These are phyloP conservation scores for Blastobotrys muscicola DNA, from an alignment of 805 yeast species.

Conservation along the genomic window DNA sequence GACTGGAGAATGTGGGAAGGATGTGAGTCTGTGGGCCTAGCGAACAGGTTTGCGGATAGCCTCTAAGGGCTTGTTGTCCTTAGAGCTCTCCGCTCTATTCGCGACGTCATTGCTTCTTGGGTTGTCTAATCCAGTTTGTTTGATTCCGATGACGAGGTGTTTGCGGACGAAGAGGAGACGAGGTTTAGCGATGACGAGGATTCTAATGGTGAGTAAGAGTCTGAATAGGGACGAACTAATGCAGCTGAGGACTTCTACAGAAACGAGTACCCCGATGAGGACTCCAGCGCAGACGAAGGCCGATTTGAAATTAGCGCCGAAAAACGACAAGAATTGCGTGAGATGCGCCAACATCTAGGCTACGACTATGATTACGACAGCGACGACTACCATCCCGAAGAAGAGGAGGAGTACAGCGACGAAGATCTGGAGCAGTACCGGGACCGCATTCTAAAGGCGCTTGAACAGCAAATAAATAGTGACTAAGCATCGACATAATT, in stretches of 20 bases:
- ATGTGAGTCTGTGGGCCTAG: slow-evolving; percentile 21
- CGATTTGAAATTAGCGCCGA: slow-evolving; percentile 29
- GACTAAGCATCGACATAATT: slow-evolving; percentile 31
- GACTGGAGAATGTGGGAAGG: slow-evolving; percentile 19
- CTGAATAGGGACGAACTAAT: background rate
- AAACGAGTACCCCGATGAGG: slow-evolving; percentile 94
- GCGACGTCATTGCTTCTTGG: slow-evolving; percentile 7
- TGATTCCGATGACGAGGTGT: slow-evolving; percentile 21
- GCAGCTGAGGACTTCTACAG: slow-evolving; percentile 79
- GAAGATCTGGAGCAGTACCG: slow-evolving; percentile 18
- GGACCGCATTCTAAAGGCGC: slow-evolving; percentile 13
- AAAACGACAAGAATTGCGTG: slow-evolving; percentile 2
- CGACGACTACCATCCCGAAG: slow-evolving; percentile 11
- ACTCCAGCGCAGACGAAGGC: slow-evolving; percentile 34
- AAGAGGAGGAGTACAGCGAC: slow-evolving; percentile 20
- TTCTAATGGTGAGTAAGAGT: slow-evolving; percentile 23
- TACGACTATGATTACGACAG: slow-evolving; percentile 23
- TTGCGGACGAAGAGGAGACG: slow-evolving; percentile 33
- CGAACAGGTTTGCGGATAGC: background rate
- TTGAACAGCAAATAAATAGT: slow-evolving; percentile 7
- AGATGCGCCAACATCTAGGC: slow-evolving; percentile 1
- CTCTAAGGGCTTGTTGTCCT: background rate
- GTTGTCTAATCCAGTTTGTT: slow-evolving; percentile 9
- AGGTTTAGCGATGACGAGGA: slow-evolving; percentile 31
- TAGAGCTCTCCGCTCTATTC: background rate